phyloP scores from a whole-genome alignment of 768 basidiomycete genomes.

The Rossbeevera mucosa region DNA sequence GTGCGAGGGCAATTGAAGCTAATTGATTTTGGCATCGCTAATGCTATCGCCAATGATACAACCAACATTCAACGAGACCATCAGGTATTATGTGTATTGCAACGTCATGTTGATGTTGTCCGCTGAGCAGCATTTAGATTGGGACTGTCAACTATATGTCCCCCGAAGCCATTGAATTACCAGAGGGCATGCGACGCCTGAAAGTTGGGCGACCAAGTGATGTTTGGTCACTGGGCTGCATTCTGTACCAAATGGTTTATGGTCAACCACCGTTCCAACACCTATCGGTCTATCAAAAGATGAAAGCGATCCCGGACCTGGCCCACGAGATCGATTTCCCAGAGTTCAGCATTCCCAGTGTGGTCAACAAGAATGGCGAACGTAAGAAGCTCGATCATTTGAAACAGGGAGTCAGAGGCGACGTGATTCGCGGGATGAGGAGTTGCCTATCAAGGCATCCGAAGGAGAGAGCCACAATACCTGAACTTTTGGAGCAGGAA shows the following conservation, averaged over 20 bases:
- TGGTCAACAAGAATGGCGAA: constrained; percentile 32
- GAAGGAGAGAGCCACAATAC: constrained; percentile 84
- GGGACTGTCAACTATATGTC: constrained; percentile 99
- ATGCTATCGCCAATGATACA: constrained; percentile 97
- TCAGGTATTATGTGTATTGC: constrained; percentile 50
- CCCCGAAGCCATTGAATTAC: constrained; percentile 90
- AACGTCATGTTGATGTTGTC: not conserved
- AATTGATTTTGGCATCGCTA: constrained; percentile 99
- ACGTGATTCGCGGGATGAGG: constrained; percentile 80
- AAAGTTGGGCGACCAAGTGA: constrained; percentile 96
- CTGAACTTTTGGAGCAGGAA: constrained; percentile 74
- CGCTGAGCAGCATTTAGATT: constrained; percentile 47
- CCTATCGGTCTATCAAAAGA: constrained; percentile 79
- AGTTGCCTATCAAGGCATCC: constrained; percentile 74
- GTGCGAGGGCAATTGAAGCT: constrained; percentile 93
- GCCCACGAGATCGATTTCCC: constrained; percentile 79
- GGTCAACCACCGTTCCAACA: constrained; percentile 90
- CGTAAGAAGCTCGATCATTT: constrained; percentile 61
- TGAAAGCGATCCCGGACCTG: constrained; percentile 87
- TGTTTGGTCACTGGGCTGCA: constrained; percentile 97
- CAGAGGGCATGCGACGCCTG: constrained; percentile 80
- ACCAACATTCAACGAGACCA: constrained; percentile 97
- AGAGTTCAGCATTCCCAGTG: constrained; percentile 50
- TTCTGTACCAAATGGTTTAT: constrained; percentile 98
- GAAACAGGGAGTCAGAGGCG: constrained; percentile 61